Evolutionary conservation across 768 basidiomycete species (phyloP), one percentile per base, ranked within the genome.

Genomic region (Pleurotus tuber-regium): DNA sequence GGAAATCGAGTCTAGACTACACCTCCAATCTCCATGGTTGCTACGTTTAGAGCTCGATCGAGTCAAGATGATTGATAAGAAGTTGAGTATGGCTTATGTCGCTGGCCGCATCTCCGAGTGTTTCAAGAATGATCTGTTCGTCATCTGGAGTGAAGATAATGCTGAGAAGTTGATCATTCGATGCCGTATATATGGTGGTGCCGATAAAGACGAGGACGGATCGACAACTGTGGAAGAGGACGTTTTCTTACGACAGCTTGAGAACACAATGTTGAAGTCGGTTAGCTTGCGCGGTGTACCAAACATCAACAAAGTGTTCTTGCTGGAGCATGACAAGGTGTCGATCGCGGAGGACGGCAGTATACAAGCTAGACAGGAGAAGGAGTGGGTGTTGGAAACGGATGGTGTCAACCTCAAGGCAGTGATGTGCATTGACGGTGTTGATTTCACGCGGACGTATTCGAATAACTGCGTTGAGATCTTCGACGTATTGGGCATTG

Each of bases 81-180:
- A 95, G 66, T 77, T 98, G 59, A 90, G 88, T 9, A 98, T 98
- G 92, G 79, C 87, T 41, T 91, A 92, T 58, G 95, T 98, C 36
- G 95, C 94, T 4, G 86, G 89, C 56, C 86, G 89, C 35, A 98
- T 99, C 53, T 88, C 89, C 16, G 90, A 93, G 66, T 94, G 84
- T 57, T 98, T 98, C 77, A 91, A 93, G 66, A 87, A 91, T 2
- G 96, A 98, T 64, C 75, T 98, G 11, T 98, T 98, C 67, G 93
- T 98, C 67, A 97, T 98, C 58, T 97, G 94, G 89, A 94, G 92
- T 57, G 96, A 98, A 77, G 96, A 98, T 69, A 98, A 97, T 70
- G 91, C 96, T 2, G 92, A 96, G 69, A 98, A 98, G 73, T 83
- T 98, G 9, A 82, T 98, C 61, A 89, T 99, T 59, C 96, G 97